Base-by-base conservation (phyloP, 2,329 filamentous ascomycete genomes). In the Penicillium sp. region DNA sequence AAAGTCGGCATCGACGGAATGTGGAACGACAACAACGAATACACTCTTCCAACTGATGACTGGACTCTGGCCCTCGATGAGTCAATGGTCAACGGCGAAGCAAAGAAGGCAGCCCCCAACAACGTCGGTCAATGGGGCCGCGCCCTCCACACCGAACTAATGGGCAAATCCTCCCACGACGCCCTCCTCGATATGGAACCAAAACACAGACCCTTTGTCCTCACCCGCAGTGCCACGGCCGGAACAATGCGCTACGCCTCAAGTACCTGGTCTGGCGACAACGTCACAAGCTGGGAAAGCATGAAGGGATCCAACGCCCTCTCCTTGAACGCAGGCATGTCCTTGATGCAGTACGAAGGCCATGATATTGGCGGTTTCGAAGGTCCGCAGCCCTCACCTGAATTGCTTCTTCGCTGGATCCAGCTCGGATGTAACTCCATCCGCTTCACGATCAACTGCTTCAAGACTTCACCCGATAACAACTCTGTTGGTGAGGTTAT, bases 11-110 rank as follows among this genome's bases (percentile, higher is more conserved):
- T 91, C 55, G 88, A 90, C 62, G 88, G 82, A 48, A 90, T 91
- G 75, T 91, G 89, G 88, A 91, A 91, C 62, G 88, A 91, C 69
- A 91, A 91, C 72, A 91, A 91, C 63, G 88, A 91, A 70, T 91
- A 90, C 69, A 86, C 85, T 0, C 80, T 89, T 3, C 81, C 85
- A 0, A 79, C 84, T 59, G 88, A 91, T 58, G 78, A 82, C 25
- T 91, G 88, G 88, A 74, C 84, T 55, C 83, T 86, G 51, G 82
- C 84, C 0, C 76, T 90, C 0, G 80, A 85, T 42, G 75, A 78
- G 1, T 74, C 74, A 1, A 69, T 80, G 2, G 62, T 71, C 0
- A 63, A 79, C 1, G 74, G 76, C 0, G 68, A 73, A 0, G 73
- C 71, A 1, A 71, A 72, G 42, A 69, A 75, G 16, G 61, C 67